phyloP scores from a whole-genome alignment of 2,329 filamentous ascomycete species.

The Metarhizium anisopliae region DNA sequence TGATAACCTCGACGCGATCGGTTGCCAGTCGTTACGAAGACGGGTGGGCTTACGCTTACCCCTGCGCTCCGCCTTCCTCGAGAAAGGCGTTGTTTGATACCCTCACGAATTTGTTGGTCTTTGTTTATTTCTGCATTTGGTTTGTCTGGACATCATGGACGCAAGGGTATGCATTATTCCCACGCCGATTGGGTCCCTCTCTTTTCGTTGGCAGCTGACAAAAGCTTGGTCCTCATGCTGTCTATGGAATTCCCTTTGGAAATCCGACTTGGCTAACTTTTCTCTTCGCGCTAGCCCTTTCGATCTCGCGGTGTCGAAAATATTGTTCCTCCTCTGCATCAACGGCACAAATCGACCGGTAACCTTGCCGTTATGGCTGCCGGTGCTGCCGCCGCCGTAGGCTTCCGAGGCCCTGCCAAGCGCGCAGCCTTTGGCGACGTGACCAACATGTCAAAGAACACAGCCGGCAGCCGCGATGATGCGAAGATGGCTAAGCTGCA shows the following conservation, averaged over 20 bases:
- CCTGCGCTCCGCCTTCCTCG: not conserved
- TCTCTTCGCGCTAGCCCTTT: slow-evolving; percentile 22
- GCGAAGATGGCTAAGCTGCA: slow-evolving; percentile 27
- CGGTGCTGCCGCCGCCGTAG: slow-evolving; percentile 14
- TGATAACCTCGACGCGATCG: slow-evolving; percentile 3
- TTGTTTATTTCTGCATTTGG: not conserved
- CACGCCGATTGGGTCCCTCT: not conserved
- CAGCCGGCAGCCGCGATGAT: slow-evolving; percentile 19
- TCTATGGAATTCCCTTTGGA: not conserved
- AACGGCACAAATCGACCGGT: slow-evolving; percentile 74
- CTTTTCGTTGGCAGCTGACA: not conserved
- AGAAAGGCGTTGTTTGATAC: slow-evolving; percentile 1
- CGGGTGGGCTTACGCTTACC: slow-evolving; percentile 1
- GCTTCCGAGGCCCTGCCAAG: slow-evolving; percentile 47
- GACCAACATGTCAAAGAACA: slow-evolving; percentile 54
- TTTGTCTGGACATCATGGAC: slow-evolving; percentile 4
- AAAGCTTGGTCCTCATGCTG: not conserved
- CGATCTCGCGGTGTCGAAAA: slow-evolving; percentile 42
- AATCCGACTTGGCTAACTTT: not conserved
- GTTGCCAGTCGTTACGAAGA: slow-evolving; percentile 1
- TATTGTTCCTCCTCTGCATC: slow-evolving; percentile 52
- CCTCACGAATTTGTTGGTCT: not conserved
- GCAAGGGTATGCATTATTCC: slow-evolving; percentile 3
- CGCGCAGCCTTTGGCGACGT: slow-evolving; percentile 75
- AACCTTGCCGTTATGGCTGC: slow-evolving; percentile 33